phyloP scores from a whole-genome alignment of 1,284 basidiomycete genomes.

The Trichosporon inkin region DNA sequence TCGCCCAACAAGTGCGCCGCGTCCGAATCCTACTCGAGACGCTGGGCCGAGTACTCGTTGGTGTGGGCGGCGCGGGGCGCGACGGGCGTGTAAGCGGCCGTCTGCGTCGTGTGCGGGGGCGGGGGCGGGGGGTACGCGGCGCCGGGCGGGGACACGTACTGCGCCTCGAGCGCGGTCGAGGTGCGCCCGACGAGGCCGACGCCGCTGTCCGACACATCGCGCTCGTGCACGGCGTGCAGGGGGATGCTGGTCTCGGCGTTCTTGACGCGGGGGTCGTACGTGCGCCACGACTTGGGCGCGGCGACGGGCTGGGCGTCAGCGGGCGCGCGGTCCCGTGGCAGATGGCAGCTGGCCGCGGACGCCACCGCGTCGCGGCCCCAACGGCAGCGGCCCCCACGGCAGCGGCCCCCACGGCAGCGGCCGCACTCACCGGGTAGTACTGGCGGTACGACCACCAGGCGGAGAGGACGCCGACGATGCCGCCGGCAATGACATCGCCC shows the following conservation, averaged over 20 bases:
- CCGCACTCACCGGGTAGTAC: conserved; percentile 44
- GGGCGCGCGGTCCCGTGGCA: no score
- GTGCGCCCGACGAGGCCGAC: neutral
- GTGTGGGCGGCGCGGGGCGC: neutral
- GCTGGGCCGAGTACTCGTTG: neutral
- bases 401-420: no score
- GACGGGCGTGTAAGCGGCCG: neutral
- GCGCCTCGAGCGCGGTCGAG: neutral
- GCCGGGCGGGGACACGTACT: neutral
- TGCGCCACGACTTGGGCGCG: conserved; percentile 34
- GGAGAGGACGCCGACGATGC: conserved; percentile 36
- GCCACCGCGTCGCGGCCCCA: no score
- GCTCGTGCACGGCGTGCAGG: conserved; percentile 4
- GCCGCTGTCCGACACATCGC: neutral
- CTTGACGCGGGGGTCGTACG: conserved; percentile 41
- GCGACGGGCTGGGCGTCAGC: conserved; percentile 28
- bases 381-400: no score
- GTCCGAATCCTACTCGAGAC: conserved; percentile 8
- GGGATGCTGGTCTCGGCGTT: neutral
- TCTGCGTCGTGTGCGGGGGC: no score
- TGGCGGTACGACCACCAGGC: conserved; percentile 47
- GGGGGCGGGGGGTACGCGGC: neutral
- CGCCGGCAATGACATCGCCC: conserved; percentile 45
- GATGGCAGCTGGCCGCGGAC: no score
- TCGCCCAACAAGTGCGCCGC: neutral